phyloP scores from a whole-genome alignment of 2,329 filamentous ascomycete genomes.

The Westerdykella aurantiaca region DNA sequence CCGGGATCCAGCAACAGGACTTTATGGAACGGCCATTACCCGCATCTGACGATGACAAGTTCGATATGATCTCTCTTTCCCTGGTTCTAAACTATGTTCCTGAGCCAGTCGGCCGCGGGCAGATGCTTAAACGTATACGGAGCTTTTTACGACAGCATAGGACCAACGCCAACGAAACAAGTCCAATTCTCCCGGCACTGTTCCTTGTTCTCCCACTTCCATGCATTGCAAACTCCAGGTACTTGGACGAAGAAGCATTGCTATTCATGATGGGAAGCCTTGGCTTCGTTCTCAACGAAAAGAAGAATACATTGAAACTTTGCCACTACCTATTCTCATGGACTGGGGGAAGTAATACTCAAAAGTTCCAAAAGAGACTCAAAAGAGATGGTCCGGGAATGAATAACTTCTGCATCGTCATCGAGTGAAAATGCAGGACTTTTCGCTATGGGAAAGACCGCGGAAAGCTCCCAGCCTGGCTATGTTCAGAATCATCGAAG shows the following conservation, averaged over 20 bases:
- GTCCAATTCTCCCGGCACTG: conserved; percentile 53
- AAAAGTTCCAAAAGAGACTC: conserved; percentile 64
- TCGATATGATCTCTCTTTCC: conserved; percentile 87
- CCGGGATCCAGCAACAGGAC: conserved; percentile 79
- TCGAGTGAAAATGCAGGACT: conserved; percentile 36
- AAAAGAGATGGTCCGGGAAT: conserved; percentile 66
- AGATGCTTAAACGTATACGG: conserved; percentile 61
- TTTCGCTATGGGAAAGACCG: no score
- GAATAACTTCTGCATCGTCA: conserved; percentile 86
- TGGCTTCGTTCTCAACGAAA: conserved; percentile 61
- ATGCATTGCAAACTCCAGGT: conserved; percentile 85
- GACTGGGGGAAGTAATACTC: conserved; percentile 25
- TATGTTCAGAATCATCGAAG: no score
- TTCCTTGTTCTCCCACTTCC: conserved; percentile 88
- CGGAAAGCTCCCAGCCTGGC: no score
- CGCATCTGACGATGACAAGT: conserved; percentile 53
- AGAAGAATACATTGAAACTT: conserved; percentile 75
- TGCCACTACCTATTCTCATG: conserved; percentile 83
- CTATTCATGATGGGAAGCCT: conserved; percentile 68
- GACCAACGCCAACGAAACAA: conserved; percentile 5
- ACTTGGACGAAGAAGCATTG: conserved; percentile 68
- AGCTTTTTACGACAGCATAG: conserved; percentile 25
- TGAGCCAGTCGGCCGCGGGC: conserved; percentile 64
- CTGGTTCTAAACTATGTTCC: conserved; percentile 94
- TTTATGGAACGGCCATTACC: conserved; percentile 88